Percentiles rank a stretch among this genome's conserved stretches.
Conservation (phyloP, 2,329 filamentous ascomycete species). For the Fusarium subglutinans region DNA sequence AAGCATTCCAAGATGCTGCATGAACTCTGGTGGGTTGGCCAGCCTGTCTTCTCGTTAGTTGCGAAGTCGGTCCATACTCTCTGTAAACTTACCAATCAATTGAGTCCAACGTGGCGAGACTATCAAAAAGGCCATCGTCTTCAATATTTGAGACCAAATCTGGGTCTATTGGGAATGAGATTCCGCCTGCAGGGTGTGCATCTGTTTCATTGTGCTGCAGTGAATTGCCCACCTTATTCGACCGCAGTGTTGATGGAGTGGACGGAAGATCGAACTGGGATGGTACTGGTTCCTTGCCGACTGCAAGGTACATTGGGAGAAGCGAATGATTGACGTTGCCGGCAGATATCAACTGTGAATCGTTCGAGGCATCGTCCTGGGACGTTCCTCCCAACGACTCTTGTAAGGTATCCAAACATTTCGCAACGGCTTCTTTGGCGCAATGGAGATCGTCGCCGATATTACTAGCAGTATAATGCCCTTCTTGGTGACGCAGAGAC, state of each 20-base stretch:
- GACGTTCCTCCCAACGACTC: accelerated
- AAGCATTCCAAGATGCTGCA: constrained; percentile 13
- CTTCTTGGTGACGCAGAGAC: neutral
- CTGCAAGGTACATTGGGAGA: accelerated
- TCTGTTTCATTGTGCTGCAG: neutral
- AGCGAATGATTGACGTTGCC: accelerated
- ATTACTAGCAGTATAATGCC: too few species aligned
- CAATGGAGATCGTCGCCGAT: accelerated
- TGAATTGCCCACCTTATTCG: neutral
- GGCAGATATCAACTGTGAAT: too few species aligned
- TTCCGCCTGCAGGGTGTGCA: neutral
- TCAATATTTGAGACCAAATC: neutral
- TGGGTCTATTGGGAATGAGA: neutral
- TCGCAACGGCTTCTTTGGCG: neutral
- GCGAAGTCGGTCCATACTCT: accelerated
- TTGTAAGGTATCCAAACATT: neutral
- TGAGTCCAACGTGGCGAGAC: constrained; percentile 1
- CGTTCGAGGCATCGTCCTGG: accelerated
- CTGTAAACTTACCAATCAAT: neutral
- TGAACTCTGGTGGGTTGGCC: constrained; percentile 11
- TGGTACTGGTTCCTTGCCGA: too few species aligned
- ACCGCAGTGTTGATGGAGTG: neutral
- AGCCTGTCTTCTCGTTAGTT: neutral
- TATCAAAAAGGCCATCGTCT: constrained; percentile 8
- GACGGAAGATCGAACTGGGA: neutral